Base-by-base conservation (phyloP, 169 alveolate genomes). In the Plasmodium inui region DNA sequence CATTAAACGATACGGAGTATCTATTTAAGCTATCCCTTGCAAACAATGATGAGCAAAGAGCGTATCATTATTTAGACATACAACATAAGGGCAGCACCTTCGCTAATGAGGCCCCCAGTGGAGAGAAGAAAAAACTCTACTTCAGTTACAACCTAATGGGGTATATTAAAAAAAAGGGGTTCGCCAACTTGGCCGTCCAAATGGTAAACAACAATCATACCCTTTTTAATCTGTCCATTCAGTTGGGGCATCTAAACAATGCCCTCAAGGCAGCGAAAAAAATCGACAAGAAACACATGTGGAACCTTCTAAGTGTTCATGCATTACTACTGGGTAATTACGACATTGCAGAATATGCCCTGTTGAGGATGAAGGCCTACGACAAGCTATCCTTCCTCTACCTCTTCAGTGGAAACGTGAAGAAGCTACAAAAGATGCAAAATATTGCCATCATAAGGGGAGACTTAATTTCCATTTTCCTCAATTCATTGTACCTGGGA, bases 301-400 rank as follows among this genome's bases (percentile, higher is more conserved):
- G 97, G 97, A 92, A 88, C 57, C 84, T 91, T 17, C 57, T 96
- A 90, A 96, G 97, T 17, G 90, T 81, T 4, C 97, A 94, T 30
- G 95, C 97, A 10, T 41, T 96, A 41, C 88, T 92, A 34, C 81
- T 93, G 93, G 99, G 99, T 0, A 97, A 97, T 89, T 96, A 95
- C 78, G 97, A 96, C 70, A 97, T 98, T 0, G 98, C 98, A 14
- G 99, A 98, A 95, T 95, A 96, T 81, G 97, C 98, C 67, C 97
- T 96, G 79, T 96, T 97, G 39, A 96, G 97, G 93, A 95, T 96
- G 14, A 97, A 98, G 95, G 96, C 96, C 79, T 97, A 96, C 73
- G 98, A 98, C 76, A 97, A 97, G 92, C 92, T 98, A 46, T 89
- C 97, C n/a, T 95, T 98, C 92, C 96, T 97, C 39, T 98, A 98